Conservation (phyloP, 805 yeast genomes). For the Pichia membranifaciens region DNA sequence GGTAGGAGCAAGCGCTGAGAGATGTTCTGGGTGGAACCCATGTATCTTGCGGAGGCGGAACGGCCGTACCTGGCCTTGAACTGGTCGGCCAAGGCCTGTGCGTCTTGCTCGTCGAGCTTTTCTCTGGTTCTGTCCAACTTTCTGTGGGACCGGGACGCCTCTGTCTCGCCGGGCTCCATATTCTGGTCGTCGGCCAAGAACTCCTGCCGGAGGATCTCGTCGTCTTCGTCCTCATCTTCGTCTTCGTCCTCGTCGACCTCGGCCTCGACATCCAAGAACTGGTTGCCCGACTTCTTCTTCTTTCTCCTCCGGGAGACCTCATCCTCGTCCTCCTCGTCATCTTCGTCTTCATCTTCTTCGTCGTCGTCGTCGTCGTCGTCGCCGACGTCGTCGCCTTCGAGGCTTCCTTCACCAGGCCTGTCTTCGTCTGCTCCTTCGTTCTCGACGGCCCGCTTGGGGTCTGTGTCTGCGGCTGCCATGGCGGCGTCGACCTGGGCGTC, state of each 20-base stretch:
- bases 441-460: conserved; percentile 45
- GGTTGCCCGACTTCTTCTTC: conserved; percentile 58
- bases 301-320: conserved; percentile 44
- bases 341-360: conserved; percentile 42
- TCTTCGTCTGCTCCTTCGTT: conserved; percentile 38
- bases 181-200: conserved; percentile 68
- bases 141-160: conserved; percentile 66
- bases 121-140: conserved; percentile 81
- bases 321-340: conserved; percentile 52
- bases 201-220: conserved; percentile 80
- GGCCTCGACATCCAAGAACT: conserved; percentile 96
- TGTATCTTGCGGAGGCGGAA: conserved; percentile 68
- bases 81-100: conserved; percentile 87
- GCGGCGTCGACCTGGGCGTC: conserved; percentile 26
- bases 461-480: conserved; percentile 42
- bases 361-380: conserved; percentile 26
- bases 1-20: conserved; percentile 93
- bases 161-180: conserved; percentile 39
- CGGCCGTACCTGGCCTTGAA: conserved; percentile 90
- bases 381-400: conserved; percentile 16
- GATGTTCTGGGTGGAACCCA: conserved; percentile 79
- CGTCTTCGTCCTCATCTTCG: conserved; percentile 87
- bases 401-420: conserved; percentile 47
- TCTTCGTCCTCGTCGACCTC: conserved; percentile 98
- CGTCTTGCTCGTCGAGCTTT: conserved; percentile 87